Base-by-base conservation (phyloP, 2,329 filamentous ascomycete genomes). In the Aureobasidium sp. region DNA sequence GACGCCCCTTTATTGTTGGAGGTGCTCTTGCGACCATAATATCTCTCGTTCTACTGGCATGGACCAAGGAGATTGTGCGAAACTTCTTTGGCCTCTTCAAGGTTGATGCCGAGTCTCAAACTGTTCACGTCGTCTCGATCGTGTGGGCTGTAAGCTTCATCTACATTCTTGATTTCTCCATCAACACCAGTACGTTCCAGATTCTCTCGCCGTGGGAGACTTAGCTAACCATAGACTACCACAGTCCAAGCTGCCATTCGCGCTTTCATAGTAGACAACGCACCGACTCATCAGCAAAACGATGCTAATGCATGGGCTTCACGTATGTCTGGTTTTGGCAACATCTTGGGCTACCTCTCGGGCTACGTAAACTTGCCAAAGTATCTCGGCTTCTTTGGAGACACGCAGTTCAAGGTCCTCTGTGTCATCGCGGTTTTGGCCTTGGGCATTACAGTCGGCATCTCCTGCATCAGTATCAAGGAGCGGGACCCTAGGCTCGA, bases 251-350 rank as follows among this genome's bases (percentile, higher is more conserved):
- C 94, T 53, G 89, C 87, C 5, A 89, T 97, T 70, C 84, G 92
- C 66, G 91, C 92, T 27, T 96, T 95, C 72, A 96, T 97, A 61
- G 89, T 97, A 27, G 93, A 97, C 71, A 93, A 91, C 70, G 89
- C 90, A 0, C 94, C 94, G 0, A 85, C 90, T 1, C 92, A 97
- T 70, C 93, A 97, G 73, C 93, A 97, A 77, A 92, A 96, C 75
- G 82, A 87, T 41, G 93, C 92, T 61, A 97, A 97, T 76, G 88
- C 93, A 44, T 97, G 95, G 92, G 91, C 93, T 23, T 92, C 90
- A 70, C 86, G 93, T 57, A 84, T 93, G 62, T 88, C 87, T 12
- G 93, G 93, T 27, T 78, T 96, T 50, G 94, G 93, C 36, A 97
- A 96, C 72, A 96, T 97, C 61, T 74, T 93, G 36, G 92, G 92